These are phyloP conservation scores for Sporobolomyces pararoseus DNA, from an alignment of 768 basidiomycete species.

Conservation along the genomic window DNA sequence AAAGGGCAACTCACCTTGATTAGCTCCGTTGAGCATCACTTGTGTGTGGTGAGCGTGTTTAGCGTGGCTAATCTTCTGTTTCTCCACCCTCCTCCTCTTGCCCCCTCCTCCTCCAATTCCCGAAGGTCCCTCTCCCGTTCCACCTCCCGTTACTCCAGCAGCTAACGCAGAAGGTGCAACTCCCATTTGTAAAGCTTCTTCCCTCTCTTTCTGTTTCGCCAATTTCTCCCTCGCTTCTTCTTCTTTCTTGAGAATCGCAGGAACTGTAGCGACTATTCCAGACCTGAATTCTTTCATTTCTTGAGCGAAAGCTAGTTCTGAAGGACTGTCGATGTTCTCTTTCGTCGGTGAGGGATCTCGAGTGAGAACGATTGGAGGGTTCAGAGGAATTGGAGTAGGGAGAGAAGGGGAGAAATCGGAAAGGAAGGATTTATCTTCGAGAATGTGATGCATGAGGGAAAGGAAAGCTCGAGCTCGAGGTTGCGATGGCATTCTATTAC, in stretches of 20 bases:
- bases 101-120: slow-evolving; percentile 1
- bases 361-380: slow-evolving; percentile 31
- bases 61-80: slow-evolving; percentile 10
- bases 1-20: neutral
- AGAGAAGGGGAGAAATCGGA: slow-evolving; percentile 59
- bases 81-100: slow-evolving; percentile 16
- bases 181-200: slow-evolving; percentile 23
- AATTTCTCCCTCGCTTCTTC: slow-evolving; percentile 30
- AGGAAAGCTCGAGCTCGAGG: slow-evolving; percentile 76
- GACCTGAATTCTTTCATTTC: slow-evolving; percentile 70
- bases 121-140: neutral
- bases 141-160: neutral
- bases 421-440: slow-evolving; percentile 70
- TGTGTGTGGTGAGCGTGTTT: neutral
- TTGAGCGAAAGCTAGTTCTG: slow-evolving; percentile 73
- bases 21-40: neutral
- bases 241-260: slow-evolving; percentile 38
- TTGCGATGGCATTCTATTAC: slow-evolving; percentile 58
- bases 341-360: neutral
- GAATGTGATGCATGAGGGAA: slow-evolving; percentile 76
- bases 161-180: neutral
- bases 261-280: slow-evolving; percentile 54
- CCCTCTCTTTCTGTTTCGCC: slow-evolving; percentile 18
- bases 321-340: slow-evolving; percentile 66
- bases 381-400: slow-evolving; percentile 55